These are phyloP conservation scores for Heliocybe sulcata DNA, from an alignment of 1,284 basidiomycete species.

Conservation along the genomic window DNA sequence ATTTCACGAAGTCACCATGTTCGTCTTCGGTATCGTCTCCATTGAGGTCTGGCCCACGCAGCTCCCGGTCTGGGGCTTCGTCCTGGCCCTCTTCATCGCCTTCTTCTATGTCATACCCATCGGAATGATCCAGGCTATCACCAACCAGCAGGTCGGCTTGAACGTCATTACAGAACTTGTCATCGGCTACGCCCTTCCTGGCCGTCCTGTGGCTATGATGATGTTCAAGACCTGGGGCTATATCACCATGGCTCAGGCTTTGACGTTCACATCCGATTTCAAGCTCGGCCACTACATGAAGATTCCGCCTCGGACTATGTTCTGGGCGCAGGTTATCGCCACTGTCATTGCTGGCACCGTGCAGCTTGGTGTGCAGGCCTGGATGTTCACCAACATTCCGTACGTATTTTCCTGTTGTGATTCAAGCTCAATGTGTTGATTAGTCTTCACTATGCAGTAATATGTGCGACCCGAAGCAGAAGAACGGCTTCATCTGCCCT, in stretches of 20 bases:
- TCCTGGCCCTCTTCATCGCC: constrained; percentile 41
- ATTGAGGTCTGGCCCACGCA: constrained; percentile 47
- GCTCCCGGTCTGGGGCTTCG: constrained; percentile 33
- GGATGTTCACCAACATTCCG: constrained; percentile 32
- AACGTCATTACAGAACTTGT: constrained; percentile 58
- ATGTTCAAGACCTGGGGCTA: constrained; percentile 46
- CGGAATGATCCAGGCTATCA: constrained; percentile 63
- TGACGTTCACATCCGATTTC: constrained; percentile 34
- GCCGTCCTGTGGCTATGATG: constrained; percentile 54
- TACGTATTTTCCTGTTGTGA: no score
- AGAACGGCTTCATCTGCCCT: constrained; percentile 29
- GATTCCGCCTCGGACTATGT: constrained; percentile 39
- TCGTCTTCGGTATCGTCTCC: constrained; percentile 42
- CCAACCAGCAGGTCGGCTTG: constrained; percentile 55
- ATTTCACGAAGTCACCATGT: constrained; percentile 28
- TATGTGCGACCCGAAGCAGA: constrained; percentile 23
- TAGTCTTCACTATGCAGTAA: constrained; percentile 6
- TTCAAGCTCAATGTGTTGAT: constrained; percentile 6
- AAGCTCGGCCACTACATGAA: constrained; percentile 47
- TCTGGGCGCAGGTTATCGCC: constrained; percentile 33
- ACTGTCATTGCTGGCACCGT: constrained; percentile 32
- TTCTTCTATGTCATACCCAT: constrained; percentile 59
- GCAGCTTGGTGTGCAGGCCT: constrained; percentile 34
- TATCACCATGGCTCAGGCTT: constrained; percentile 31
- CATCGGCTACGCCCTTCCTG: constrained; percentile 44